phyloP scores from a whole-genome alignment of 2,329 filamentous ascomycete genomes.

The Exophiala viscosa region DNA sequence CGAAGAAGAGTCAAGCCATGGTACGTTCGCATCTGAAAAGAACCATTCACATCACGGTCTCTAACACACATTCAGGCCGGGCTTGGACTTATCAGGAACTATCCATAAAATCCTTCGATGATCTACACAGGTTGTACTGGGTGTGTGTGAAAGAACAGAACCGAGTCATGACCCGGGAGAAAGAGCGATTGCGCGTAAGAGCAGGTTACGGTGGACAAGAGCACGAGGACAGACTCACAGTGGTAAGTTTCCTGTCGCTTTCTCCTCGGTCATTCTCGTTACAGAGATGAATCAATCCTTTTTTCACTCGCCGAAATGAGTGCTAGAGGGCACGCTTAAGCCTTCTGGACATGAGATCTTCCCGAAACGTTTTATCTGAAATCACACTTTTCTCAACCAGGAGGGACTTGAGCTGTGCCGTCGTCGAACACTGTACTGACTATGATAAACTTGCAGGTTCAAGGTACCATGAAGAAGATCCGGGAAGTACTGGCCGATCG shows the following conservation, averaged over 20 bases:
- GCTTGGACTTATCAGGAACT: constrained; percentile 83
- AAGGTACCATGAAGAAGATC: constrained; percentile 8
- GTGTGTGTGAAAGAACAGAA: constrained; percentile 88
- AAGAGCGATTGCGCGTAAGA: constrained; percentile 64
- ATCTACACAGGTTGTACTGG: constrained; percentile 92
- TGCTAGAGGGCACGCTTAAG: constrained; percentile 29
- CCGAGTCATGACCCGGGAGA: constrained; percentile 71
- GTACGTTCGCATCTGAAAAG: constrained; percentile 37
- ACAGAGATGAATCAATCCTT: constrained; percentile 26
- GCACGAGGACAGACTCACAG: constrained; percentile 57
- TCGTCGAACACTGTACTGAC: neutral
- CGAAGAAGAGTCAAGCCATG: constrained; percentile 66
- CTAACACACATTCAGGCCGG: constrained; percentile 51
- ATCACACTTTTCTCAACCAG: constrained; percentile 1
- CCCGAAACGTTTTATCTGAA: constrained; percentile 25
- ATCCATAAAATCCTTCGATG: constrained; percentile 85
- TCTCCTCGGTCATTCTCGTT: neutral
- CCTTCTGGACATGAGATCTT: constrained; percentile 28
- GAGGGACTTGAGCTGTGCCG: neutral
- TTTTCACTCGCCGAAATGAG: constrained; percentile 36
- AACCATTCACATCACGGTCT: neutral
- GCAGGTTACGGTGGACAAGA: constrained; percentile 73
- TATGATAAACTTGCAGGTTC: constrained; percentile 3
- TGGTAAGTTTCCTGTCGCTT: constrained; percentile 53
- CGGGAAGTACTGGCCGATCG: constrained; percentile 12